Evolutionary conservation across 805 yeast species (phyloP).

Genomic region (Kuraishia ogatae): DNA sequence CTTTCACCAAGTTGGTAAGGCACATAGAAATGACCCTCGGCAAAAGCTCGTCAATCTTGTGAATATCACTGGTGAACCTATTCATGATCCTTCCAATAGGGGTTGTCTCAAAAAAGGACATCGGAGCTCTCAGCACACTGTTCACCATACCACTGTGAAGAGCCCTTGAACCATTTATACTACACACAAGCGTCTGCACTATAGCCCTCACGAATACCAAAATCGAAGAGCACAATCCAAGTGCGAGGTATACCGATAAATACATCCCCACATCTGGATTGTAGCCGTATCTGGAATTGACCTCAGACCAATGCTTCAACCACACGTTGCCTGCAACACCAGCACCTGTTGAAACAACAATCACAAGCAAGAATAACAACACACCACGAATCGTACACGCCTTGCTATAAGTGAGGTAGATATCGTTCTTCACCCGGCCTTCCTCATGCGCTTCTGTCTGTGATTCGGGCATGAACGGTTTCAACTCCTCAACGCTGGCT

Average conservation of each 20-base stretch:
- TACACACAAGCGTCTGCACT: slow-evolving; percentile 70
- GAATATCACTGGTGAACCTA: slow-evolving; percentile 85
- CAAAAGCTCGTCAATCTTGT: slow-evolving; percentile 74
- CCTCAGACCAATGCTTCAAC: slow-evolving; percentile 97
- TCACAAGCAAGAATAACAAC: slow-evolving; percentile 40
- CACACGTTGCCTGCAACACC: slow-evolving; percentile 74
- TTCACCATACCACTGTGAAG: slow-evolving; percentile 72
- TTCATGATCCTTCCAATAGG: slow-evolving; percentile 90
- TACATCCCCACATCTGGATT: slow-evolving; percentile 69
- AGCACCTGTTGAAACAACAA: slow-evolving; percentile 47
- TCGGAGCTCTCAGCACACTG: slow-evolving; percentile 76
- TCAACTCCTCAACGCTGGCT: slow-evolving; percentile 48
- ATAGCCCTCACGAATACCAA: slow-evolving; percentile 57
- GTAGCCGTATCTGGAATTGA: slow-evolving; percentile 56
- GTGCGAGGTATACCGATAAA: slow-evolving; percentile 61
- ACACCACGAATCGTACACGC: slow-evolving; percentile 78
- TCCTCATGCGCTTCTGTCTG: slow-evolving; percentile 79
- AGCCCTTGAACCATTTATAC: slow-evolving; percentile 71
- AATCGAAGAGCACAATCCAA: slow-evolving; percentile 64
- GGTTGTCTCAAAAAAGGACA: slow-evolving; percentile 93
- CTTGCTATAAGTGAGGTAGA: slow-evolving; percentile 73
- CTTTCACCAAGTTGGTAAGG: slow-evolving; percentile 51
- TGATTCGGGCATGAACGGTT: slow-evolving; percentile 26
- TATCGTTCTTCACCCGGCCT: slow-evolving; percentile 87
- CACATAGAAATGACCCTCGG: slow-evolving; percentile 68